Evolutionary conservation across 2,329 filamentous ascomycete species (phyloP), one percentile per base, ranked within the genome.

Genomic region (Fusarium devonianum): DNA sequence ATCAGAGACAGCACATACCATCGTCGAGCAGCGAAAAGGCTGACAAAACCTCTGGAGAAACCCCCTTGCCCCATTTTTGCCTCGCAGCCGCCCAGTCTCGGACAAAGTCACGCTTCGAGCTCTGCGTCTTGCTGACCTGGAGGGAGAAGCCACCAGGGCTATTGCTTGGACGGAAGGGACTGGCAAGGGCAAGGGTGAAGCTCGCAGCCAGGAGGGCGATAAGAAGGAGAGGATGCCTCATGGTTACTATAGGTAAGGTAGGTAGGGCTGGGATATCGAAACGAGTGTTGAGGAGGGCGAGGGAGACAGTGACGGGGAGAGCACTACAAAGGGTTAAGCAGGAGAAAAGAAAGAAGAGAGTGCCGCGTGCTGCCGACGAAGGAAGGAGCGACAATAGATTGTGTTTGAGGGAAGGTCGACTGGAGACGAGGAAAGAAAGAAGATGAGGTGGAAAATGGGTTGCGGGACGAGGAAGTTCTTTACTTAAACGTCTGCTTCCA

Each of bases 21-120:
- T 62, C 62, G 16, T 69, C 57, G 2, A 60, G 54, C n/a, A 72
- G 60, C 5, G 65, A 63, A 42, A 71, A 65, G 2, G 54, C 53
- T 7, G 59, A 51, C 8, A 58, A 13, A 10, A 58, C 45, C 5
- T 62, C 50, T 14, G 45, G 41, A 0, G 66, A 45, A 21, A 63
- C 45, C 3, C 50, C 56, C 7, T 56, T 65, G 5, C 70, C 71
- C 71, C 71, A 73, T 63, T 70, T 72, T 53, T 61, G 55, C 12
- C 63, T 66, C 5, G 64, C 69, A 10, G 69, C 67, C 6, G 61
- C 64, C 65, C 67, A 71, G 28, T 72, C 71, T 13, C 59, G 60
- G 10, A 67, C 53, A 52, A 72, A 73, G 43, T 71, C 57, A 12
- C 65, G 61, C 46, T 63, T 62, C n/a, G 49, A 54, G 10, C 49